Conservation (phyloP, 2,329 filamentous ascomycete genomes). For the Sphaerulina populicola region DNA sequence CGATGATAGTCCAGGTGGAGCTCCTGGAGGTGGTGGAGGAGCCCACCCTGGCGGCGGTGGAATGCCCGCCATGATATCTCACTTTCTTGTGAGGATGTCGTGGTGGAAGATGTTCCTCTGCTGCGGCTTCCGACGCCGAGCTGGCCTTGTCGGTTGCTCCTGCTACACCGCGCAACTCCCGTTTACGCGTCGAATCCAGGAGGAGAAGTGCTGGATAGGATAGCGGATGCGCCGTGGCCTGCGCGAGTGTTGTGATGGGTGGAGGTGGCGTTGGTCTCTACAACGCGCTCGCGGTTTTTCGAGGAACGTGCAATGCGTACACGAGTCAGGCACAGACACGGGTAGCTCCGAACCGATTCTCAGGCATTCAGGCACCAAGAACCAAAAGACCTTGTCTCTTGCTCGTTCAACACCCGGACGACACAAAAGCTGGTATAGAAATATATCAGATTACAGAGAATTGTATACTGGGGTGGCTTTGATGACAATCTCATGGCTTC, state of each 20-base stretch:
- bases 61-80: conserved; percentile 47
- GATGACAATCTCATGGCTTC: too few relatives aligned
- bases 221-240: conserved; percentile 27
- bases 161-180: background rate
- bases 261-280: conserved; percentile 11
- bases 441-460: too few relatives aligned
- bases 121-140: conserved; percentile 23
- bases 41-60: conserved; percentile 61
- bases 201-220: background rate
- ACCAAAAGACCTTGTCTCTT: background rate
- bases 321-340: conserved; percentile 1
- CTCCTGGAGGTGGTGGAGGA: conserved; percentile 39
- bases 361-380: too few relatives aligned
- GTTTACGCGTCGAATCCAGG: background rate
- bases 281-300: conserved; percentile 7
- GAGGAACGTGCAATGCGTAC: background rate
- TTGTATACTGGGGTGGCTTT: too few relatives aligned
- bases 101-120: conserved; percentile 11
- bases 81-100: conserved; percentile 1
- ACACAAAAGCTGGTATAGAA: background rate
- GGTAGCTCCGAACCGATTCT: background rate
- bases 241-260: conserved; percentile 20
- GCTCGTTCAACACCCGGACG: background rate
- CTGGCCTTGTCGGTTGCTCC: conserved; percentile 12
- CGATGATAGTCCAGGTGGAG: conserved; percentile 43